These are phyloP conservation scores for Hyaloperonospora brassicae DNA, from an alignment of 352 stramenopile genomes.

Conservation along the genomic window DNA sequence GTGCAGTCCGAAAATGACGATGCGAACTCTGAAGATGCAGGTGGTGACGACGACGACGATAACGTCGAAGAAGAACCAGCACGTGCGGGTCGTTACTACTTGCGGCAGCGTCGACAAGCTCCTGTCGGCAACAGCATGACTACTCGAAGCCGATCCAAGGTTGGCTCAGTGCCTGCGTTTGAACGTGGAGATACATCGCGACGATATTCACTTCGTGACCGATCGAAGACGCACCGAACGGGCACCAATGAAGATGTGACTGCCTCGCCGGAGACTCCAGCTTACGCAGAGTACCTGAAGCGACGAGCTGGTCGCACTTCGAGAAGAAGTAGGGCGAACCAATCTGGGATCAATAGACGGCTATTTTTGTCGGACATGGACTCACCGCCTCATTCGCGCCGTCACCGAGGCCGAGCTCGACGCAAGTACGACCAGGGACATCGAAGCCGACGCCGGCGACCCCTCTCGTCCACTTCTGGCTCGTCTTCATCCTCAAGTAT, in stretches of 20 bases:
- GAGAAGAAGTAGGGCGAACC: slow-evolving; percentile 15
- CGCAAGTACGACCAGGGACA: slow-evolving; percentile 21
- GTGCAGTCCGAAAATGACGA: slow-evolving; percentile 32
- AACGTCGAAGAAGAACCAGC: slow-evolving; percentile 25
- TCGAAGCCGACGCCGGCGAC: slow-evolving; percentile 27
- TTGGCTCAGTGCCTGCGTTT: slow-evolving; percentile 8
- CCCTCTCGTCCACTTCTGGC: slow-evolving; percentile 35
- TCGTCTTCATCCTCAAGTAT: slow-evolving; percentile 45
- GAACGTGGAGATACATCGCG: slow-evolving; percentile 15
- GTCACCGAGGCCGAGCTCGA: slow-evolving; percentile 14
- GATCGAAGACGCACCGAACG: slow-evolving; percentile 48
- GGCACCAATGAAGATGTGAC: slow-evolving; percentile 25
- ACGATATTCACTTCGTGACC: slow-evolving; percentile 67
- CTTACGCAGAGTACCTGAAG: slow-evolving; percentile 65
- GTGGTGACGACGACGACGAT: slow-evolving; percentile 23
- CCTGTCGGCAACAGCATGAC: slow-evolving; percentile 12
- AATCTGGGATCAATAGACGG: slow-evolving; percentile 20
- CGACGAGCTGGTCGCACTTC: slow-evolving; percentile 34
- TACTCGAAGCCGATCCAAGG: slow-evolving; percentile 22
- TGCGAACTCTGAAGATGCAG: slow-evolving; percentile 22
- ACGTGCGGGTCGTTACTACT: slow-evolving; percentile 34
- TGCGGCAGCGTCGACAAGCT: slow-evolving; percentile 25
- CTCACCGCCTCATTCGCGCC: slow-evolving; percentile 18
- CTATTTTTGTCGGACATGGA: slow-evolving; percentile 26
- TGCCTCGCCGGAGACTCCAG: slow-evolving; percentile 28